These are phyloP conservation scores for Cladosporium sp. DNA, from an alignment of 2,329 filamentous ascomycete genomes.

Conservation along the genomic window DNA sequence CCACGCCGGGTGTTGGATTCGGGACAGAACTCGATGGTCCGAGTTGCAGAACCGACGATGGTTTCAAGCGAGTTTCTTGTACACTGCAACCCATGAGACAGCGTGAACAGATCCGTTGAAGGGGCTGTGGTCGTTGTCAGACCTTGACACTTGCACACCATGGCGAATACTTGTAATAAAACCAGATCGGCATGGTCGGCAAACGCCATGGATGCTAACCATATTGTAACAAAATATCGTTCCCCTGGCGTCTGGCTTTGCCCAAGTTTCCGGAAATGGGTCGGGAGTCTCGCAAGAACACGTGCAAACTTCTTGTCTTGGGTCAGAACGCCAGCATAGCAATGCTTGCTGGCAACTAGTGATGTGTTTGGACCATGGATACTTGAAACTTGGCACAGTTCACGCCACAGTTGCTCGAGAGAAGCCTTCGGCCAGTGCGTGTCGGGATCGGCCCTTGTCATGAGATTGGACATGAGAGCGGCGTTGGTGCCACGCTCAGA, in stretches of 20 bases:
- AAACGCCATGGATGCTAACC: slow-evolving; percentile 46
- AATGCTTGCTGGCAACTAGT: neutral
- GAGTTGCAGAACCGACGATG: too few species aligned
- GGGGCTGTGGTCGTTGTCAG: slow-evolving; percentile 38
- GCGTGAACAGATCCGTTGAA: slow-evolving; percentile 20
- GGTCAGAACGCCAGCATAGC: neutral
- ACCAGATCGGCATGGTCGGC: slow-evolving; percentile 40
- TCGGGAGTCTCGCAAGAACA: neutral
- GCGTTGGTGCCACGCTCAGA: slow-evolving; percentile 15
- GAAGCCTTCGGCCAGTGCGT: too few species aligned
- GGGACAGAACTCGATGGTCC: too few species aligned
- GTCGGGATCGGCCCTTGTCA: neutral
- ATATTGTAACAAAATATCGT: slow-evolving; percentile 24
- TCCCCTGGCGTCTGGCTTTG: neutral
- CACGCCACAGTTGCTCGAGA: neutral
- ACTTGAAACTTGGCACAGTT: neutral
- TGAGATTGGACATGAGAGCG: slow-evolving; percentile 16
- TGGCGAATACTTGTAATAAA: slow-evolving; percentile 45
- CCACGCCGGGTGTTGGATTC: too few species aligned
- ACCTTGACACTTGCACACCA: slow-evolving; percentile 41
- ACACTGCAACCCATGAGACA: neutral
- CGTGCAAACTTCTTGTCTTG: neutral
- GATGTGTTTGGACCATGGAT: neutral
- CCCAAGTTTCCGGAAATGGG: neutral
- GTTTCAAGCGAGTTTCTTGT: too few species aligned